Conservation (phyloP, 208 protist species). For the Herpetomonas tarakana region DNA sequence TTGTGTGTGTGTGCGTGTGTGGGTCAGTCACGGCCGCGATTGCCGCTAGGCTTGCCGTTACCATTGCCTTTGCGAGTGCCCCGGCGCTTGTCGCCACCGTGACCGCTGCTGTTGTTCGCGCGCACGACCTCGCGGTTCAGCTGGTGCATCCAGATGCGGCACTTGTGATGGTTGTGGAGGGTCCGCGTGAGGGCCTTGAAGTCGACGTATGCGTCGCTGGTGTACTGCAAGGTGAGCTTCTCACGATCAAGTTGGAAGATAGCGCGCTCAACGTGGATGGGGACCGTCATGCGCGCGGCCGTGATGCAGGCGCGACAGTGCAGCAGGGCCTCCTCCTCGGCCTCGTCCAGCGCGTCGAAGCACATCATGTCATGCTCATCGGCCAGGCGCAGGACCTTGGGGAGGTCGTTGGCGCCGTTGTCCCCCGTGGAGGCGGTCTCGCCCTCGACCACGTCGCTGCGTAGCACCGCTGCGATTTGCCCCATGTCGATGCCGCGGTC, state of each 20-base stretch:
- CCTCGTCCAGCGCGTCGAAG: conserved; percentile 35
- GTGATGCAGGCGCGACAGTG: conserved; percentile 48
- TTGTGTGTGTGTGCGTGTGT: too few species aligned
- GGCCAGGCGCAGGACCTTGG: conserved; percentile 56
- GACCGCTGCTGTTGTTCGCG: conserved; percentile 15
- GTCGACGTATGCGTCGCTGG: conserved; percentile 67
- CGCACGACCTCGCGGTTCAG: conserved; percentile 63
- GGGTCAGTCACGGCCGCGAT: too few species aligned
- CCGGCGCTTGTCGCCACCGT: conserved; percentile 12
- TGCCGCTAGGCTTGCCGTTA: neutral
- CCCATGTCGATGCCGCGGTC: conserved; percentile 84
- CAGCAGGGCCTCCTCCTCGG: conserved; percentile 54
- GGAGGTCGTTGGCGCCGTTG: conserved; percentile 7
- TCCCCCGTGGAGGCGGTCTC: conserved; percentile 5
- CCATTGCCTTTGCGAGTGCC: conserved; percentile 1
- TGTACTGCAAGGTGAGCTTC: conserved; percentile 88
- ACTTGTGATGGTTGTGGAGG: conserved; percentile 76
- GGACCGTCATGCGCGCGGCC: conserved; percentile 42
- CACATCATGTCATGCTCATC: conserved; percentile 35
- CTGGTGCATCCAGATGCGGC: conserved; percentile 90
- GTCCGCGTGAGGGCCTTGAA: conserved; percentile 73
- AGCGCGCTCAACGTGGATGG: conserved; percentile 67
- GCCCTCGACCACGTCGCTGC: neutral
- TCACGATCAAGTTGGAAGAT: conserved; percentile 88
- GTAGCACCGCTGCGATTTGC: conserved; percentile 29